Evolutionary conservation across 129 eudicot species (phyloP).

Genomic region (Flaveria bidentis): DNA sequence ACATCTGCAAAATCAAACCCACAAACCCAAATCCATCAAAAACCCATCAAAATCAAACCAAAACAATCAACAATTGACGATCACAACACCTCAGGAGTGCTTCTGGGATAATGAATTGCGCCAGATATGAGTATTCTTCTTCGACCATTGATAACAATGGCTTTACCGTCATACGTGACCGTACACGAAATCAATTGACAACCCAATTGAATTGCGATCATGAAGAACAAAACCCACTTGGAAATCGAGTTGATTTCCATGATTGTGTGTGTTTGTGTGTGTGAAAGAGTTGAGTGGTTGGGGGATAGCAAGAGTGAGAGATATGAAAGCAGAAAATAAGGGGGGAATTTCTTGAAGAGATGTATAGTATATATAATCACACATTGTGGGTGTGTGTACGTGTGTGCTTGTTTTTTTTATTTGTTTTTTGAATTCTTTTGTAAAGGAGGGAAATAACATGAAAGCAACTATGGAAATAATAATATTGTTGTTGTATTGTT

Average conservation of each 20-base stretch:
- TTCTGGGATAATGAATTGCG: constrained; percentile 93
- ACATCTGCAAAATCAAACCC: constrained; percentile 59
- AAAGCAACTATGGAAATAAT: not conserved
- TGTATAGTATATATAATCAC: constrained; percentile 32
- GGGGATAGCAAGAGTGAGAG: constrained; percentile 38
- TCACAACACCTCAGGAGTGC: constrained; percentile 81
- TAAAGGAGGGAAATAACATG: not conserved
- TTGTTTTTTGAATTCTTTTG: not conserved
- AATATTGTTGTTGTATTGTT: too few relatives aligned
- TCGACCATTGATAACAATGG: constrained; percentile 79
- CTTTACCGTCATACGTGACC: constrained; percentile 79
- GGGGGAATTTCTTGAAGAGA: constrained; percentile 32
- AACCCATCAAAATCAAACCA: constrained; percentile 4
- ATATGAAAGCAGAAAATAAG: constrained; percentile 21
- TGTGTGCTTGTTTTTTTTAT: constrained; percentile 6
- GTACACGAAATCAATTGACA: constrained; percentile 46
- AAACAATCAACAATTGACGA: not conserved
- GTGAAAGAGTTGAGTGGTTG: constrained; percentile 37
- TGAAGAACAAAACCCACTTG: constrained; percentile 41
- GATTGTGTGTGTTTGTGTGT: constrained; percentile 15
- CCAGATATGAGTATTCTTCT: constrained; percentile 88
- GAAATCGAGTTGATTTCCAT: constrained; percentile 47
- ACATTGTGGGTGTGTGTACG: constrained; percentile 17
- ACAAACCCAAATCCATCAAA: not conserved
- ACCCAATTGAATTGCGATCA: constrained; percentile 36